Evolutionary conservation across 2,329 filamentous ascomycete genomes (phyloP).

Genomic region (Apiospora sp.): DNA sequence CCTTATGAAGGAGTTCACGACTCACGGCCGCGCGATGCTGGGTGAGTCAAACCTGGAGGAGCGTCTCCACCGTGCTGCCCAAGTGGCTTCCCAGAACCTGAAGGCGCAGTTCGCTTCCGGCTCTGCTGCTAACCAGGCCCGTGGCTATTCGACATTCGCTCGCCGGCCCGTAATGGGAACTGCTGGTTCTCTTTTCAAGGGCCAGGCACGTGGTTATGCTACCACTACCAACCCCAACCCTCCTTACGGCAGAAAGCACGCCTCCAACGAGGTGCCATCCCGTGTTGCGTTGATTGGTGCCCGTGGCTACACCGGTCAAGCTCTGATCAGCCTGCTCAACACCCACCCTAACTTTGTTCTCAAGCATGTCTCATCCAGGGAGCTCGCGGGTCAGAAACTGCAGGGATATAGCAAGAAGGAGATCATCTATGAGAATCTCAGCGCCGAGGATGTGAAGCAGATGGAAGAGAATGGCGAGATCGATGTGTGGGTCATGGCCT

Average conservation of each 20-base stretch:
- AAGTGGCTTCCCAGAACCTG: slow-evolving; percentile 67
- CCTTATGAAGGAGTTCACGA: slow-evolving; percentile 80
- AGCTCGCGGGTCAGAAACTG: slow-evolving; percentile 85
- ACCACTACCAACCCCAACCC: slow-evolving; percentile 87
- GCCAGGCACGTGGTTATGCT: slow-evolving; percentile 58
- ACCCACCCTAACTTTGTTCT: slow-evolving; percentile 51
- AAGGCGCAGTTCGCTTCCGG: slow-evolving; percentile 49
- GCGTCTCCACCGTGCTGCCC: slow-evolving; percentile 80
- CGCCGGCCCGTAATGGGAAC: slow-evolving; percentile 47
- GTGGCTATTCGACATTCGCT: slow-evolving; percentile 71
- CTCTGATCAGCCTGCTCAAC: slow-evolving; percentile 87
- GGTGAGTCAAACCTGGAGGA: slow-evolving; percentile 88
- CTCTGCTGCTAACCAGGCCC: slow-evolving; percentile 61
- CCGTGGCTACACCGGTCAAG: slow-evolving; percentile 92
- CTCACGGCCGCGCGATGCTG: slow-evolving; percentile 85
- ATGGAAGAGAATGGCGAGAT: slow-evolving; percentile 87
- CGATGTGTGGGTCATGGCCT: slow-evolving; percentile 97
- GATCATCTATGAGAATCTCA: slow-evolving; percentile 91
- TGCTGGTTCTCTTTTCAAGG: slow-evolving; percentile 36
- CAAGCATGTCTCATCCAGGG: slow-evolving; percentile 52
- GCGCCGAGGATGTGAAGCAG: slow-evolving; percentile 82
- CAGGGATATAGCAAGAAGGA: slow-evolving; percentile 91
- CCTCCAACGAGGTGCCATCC: slow-evolving; percentile 79
- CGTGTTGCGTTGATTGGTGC: slow-evolving; percentile 89
- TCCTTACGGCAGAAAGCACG: slow-evolving; percentile 87